A percentile compares a stretch with the other conserved stretches of the same genome.
phyloP scores from a whole-genome alignment of 345 rosid genomes.

The Kandelia obovata region DNA sequence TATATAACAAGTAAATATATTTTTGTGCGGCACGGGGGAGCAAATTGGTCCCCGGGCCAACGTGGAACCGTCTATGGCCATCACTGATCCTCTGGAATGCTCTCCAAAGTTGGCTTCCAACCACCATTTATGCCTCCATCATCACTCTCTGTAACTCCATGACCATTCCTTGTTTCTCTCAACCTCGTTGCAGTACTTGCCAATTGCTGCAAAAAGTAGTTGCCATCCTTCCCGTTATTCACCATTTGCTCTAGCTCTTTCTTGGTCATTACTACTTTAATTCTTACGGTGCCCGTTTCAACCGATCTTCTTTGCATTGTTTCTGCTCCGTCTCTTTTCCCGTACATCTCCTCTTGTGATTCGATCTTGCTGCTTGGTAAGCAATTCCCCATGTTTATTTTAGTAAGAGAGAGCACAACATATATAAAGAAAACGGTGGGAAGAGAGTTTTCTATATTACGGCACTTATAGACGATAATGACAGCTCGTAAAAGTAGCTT shows the following conservation, averaged over 20 bases:
- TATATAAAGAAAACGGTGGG: neutral
- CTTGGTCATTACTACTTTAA: constrained; percentile 55
- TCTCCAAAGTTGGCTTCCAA: constrained; percentile 60
- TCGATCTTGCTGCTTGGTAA: constrained; percentile 14
- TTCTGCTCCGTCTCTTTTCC: constrained; percentile 3
- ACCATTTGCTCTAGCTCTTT: constrained; percentile 57
- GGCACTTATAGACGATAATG: no score
- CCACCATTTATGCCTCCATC: constrained; percentile 6
- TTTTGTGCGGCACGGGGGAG: no score
- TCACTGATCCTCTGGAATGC: constrained; percentile 52
- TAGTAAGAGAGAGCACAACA: neutral
- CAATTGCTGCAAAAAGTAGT: constrained; percentile 40
- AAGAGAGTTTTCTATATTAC: neutral
- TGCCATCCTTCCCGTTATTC: constrained; percentile 19
- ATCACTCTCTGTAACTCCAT: constrained; percentile 1
- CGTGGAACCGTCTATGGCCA: neutral
- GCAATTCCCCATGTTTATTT: constrained; percentile 41
- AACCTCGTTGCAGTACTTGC: constrained; percentile 32
- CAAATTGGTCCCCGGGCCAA: no score
- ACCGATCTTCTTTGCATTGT: neutral
- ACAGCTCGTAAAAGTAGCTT: no score
- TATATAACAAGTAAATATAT: no score
- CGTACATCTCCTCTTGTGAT: constrained; percentile 12
- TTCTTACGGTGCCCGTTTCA: constrained; percentile 36
- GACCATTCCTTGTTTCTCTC: constrained; percentile 27